These are phyloP conservation scores for Magnolia kwangsiensis DNA, from an alignment of 164 flowering plant species.

Conservation along the genomic window DNA sequence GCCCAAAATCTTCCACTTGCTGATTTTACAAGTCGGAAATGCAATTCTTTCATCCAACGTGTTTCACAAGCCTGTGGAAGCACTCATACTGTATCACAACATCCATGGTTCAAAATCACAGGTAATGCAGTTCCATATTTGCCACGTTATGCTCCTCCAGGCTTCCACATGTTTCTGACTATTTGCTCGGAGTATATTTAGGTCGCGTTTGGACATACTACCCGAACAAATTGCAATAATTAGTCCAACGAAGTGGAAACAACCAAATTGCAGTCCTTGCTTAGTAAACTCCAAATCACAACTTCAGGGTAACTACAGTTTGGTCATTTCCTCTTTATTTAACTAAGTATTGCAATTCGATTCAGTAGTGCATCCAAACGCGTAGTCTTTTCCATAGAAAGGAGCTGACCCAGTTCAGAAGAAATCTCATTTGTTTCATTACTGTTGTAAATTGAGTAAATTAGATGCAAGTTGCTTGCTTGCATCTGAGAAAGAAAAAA, in stretches of 20 bases:
- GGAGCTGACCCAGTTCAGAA: conserved; percentile 5
- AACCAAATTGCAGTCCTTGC: no score
- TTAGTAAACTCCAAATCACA: no score
- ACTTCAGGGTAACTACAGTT: no score
- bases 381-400: not conserved
- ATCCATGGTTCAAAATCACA: conserved; percentile 1
- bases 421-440: conserved; percentile 7
- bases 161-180: conserved; percentile 1
- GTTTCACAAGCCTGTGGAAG: not conserved
- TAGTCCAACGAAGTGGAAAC: no score
- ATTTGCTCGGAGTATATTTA: not conserved
- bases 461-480: not conserved
- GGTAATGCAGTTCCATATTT: not conserved
- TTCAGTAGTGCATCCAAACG: no score
- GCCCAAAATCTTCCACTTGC: conserved; percentile 11
- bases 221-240: no score
- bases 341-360: no score
- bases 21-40: conserved; percentile 5
- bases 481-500: not conserved
- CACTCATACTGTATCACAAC: not conserved
- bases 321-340: no score
- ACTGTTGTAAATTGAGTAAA: conserved; percentile 25
- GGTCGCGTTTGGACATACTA: not conserved
- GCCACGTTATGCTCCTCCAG: not conserved
- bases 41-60: not conserved